Percentiles rank a stretch among this genome's conserved stretches.
Evolutionary conservation across 1,284 basidiomycete species (phyloP).

Genomic region (Ustilago shanxiensis): DNA sequence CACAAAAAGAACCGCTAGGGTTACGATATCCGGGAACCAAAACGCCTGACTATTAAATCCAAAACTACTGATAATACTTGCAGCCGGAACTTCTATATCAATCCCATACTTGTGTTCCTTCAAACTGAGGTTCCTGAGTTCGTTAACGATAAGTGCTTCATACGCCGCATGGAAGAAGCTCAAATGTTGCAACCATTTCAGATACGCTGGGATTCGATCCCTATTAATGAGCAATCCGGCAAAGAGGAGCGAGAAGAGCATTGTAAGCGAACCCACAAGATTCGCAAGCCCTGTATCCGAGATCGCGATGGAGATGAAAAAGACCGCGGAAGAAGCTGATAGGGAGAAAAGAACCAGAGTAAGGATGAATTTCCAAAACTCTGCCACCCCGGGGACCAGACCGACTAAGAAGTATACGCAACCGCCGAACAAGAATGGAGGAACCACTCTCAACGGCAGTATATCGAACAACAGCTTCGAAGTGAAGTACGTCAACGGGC

Average conservation of each 20-base stretch:
- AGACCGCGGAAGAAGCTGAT: conserved; percentile 88
- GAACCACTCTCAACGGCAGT: conserved; percentile 90
- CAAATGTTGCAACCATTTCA: conserved; percentile 87
- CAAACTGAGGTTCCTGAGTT: conserved; percentile 90
- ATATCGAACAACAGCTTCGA: conserved; percentile 97
- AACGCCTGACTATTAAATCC: conserved; percentile 59
- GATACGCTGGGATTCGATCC: conserved; percentile 79
- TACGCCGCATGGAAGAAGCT: conserved; percentile 99
- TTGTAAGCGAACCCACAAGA: conserved; percentile 90
- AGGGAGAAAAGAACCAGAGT: conserved; percentile 87
- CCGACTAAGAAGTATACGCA: conserved; percentile 94
- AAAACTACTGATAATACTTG: conserved; percentile 53
- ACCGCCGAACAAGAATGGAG: conserved; percentile 91
- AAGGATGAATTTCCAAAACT: conserved; percentile 98
- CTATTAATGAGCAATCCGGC: conserved; percentile 95
- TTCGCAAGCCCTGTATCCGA: conserved; percentile 88
- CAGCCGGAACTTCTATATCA: conserved; percentile 60
- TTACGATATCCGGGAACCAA: conserved; percentile 57
- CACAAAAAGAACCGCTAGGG: conserved; percentile 36
- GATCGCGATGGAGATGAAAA: conserved; percentile 89
- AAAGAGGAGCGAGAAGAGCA: conserved; percentile 93
- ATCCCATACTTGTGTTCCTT: conserved; percentile 75
- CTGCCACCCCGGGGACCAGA: conserved; percentile 86
- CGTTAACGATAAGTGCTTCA: conserved; percentile 94
- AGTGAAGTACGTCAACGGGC: conserved; percentile 92